phyloP scores from a whole-genome alignment of 176 grass and related monocot species.

The Eragrostis nindensis region DNA sequence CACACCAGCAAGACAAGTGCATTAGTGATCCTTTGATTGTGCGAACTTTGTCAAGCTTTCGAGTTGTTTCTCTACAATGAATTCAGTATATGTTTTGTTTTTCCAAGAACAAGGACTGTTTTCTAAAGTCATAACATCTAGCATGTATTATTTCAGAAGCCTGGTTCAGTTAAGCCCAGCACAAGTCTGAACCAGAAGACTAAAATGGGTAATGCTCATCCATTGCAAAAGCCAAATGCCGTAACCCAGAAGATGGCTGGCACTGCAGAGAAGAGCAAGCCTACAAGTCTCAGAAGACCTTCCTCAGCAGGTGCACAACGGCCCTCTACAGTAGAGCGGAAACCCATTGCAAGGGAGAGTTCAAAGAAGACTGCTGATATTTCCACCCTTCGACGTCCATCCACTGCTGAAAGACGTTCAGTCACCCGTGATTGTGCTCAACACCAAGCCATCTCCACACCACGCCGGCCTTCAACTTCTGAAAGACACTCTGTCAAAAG shows the following conservation, averaged over 20 bases:
- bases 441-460: constrained; percentile 28
- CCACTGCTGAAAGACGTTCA: constrained; percentile 45
- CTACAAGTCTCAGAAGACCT: constrained; percentile 44
- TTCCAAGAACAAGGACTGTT: constrained; percentile 9
- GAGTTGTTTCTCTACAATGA: not conserved
- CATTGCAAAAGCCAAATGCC: constrained; percentile 48
- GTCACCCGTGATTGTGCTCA: constrained; percentile 36
- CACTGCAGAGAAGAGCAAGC: constrained; percentile 31
- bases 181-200: constrained; percentile 51
- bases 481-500: constrained; percentile 45
- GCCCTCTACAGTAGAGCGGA: constrained; percentile 34
- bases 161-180: constrained; percentile 36
- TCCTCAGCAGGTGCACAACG: constrained; percentile 35
- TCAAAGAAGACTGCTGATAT: constrained; percentile 43
- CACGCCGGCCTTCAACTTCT: constrained; percentile 50
- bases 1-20: not conserved
- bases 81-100: not conserved
- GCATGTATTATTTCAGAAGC: constrained; percentile 52
- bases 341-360: constrained; percentile 20
- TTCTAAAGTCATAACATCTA: constrained; percentile 37
- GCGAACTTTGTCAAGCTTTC: not conserved
- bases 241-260: constrained; percentile 41
- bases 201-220: constrained; percentile 38
- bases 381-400: constrained; percentile 41
- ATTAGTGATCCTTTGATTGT: not conserved